phyloP scores from a whole-genome alignment of 495 filamentous ascomycete genomes.

The Lasiosphaeriaceae sp. region DNA sequence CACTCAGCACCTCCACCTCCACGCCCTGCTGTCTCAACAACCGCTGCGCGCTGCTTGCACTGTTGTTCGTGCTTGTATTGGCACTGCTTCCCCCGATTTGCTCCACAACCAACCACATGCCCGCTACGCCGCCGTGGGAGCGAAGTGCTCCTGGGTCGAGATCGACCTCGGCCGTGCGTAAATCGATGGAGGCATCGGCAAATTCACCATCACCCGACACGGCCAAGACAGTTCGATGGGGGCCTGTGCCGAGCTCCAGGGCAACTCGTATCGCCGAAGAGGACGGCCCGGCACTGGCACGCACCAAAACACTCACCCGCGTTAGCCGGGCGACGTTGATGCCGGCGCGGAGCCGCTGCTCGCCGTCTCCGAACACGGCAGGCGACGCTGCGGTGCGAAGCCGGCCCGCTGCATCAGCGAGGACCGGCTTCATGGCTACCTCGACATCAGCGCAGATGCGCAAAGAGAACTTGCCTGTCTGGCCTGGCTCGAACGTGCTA shows the following conservation, averaged over 20 bases:
- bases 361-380: slow-evolving; percentile 43
- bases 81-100: slow-evolving; percentile 47
- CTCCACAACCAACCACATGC: slow-evolving; percentile 77
- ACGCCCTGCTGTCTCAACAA: slow-evolving; percentile 47
- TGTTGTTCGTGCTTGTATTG: neutral
- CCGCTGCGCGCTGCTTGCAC: slow-evolving; percentile 13
- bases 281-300: slow-evolving; percentile 12
- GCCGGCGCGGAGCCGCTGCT: slow-evolving; percentile 49
- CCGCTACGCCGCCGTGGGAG: slow-evolving; percentile 26
- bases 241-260: slow-evolving; percentile 59
- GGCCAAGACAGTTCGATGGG: slow-evolving; percentile 58
- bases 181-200: slow-evolving; percentile 61
- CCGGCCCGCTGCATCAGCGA: slow-evolving; percentile 64
- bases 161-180: slow-evolving; percentile 69
- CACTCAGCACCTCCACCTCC: slow-evolving; percentile 65
- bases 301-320: slow-evolving; percentile 48
- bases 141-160: slow-evolving; percentile 52
- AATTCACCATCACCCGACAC: slow-evolving; percentile 59
- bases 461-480: slow-evolving; percentile 70
- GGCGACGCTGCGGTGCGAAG: slow-evolving; percentile 51
- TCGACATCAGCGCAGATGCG: slow-evolving; percentile 59
- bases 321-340: slow-evolving; percentile 54
- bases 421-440: slow-evolving; percentile 51
- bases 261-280: slow-evolving; percentile 54
- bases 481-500: slow-evolving; percentile 79